Evolutionary conservation across 345 rosid genomes (phyloP), one percentile per base, ranked within the genome.

Genomic region (Barbarea vulgaris): DNA sequence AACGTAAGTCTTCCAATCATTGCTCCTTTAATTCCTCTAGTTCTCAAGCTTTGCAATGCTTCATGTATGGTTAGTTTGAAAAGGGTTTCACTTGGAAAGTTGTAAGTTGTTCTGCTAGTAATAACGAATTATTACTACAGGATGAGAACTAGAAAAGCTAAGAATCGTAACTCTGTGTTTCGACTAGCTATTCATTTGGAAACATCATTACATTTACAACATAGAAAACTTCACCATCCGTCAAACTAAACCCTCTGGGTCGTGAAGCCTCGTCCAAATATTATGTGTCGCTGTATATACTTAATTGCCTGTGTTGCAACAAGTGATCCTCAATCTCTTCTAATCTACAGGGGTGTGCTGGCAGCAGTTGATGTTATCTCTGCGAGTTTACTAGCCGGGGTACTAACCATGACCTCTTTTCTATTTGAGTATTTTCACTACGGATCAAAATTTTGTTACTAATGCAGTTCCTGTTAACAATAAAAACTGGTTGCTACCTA

Each of bases 301-400:
- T 13, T 9, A 47, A 24, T 7, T 60, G 36, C 52, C 31, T 63
- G 22, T 62, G 24, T 39, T 63, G 62, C 7, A 28, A 62, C 33
- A 52, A 62, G 17, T 62, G 55, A 59, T 62, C 31, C 37, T 41
- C 34, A 80, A 46, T 57, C 54, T 44, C 31, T 11, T 28, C 24
- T 27, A 19, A 68, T 60, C 81, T 69, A 48, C 90, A 96, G 99
- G 67, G 99, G 99, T 53, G 89, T 96, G 79, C 96, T 96, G 34
- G 87, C 99, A 9, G 99, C 98, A 63, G 17, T 93, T 83, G 99
- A 96, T 80, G 95, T 96, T 47, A 81, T 91, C 65, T 82, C 91
- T 65, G 86, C 75, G 76, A 72, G 83, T 77, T 58, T 82, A 62
- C 58, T 96, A 82, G 96, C 84, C 31, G 99, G 99, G 91, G 99